These are phyloP conservation scores for Xylaria sp. DNA, from an alignment of 2,329 filamentous ascomycete species.

Conservation along the genomic window DNA sequence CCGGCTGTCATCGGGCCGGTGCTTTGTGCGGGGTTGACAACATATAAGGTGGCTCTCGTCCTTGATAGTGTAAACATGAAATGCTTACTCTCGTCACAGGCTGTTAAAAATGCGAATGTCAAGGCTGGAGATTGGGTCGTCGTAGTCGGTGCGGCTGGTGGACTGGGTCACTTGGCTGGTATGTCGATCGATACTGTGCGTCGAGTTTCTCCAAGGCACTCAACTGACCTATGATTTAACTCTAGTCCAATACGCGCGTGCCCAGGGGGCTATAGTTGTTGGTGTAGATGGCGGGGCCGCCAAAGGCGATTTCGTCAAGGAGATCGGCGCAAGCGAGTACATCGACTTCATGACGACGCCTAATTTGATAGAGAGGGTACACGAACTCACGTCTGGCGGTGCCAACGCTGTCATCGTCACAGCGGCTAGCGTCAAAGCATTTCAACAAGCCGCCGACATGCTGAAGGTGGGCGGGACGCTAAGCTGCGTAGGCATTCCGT, in stretches of 20 bases:
- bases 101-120: slow-evolving; percentile 54
- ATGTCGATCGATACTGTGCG: slow-evolving; percentile 19
- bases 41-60: slow-evolving; percentile 51
- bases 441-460: slow-evolving; percentile 55
- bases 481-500: slow-evolving; percentile 57
- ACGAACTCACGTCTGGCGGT: slow-evolving; percentile 51
- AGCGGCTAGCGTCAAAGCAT: slow-evolving; percentile 54
- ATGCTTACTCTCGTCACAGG: slow-evolving; percentile 43
- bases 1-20: slow-evolving; percentile 54
- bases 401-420: slow-evolving; percentile 55
- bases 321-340: slow-evolving; percentile 53
- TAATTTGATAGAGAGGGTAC: slow-evolving; percentile 50
- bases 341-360: slow-evolving; percentile 51
- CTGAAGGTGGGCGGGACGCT: slow-evolving; percentile 55
- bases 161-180: slow-evolving; percentile 57
- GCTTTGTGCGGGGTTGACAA: slow-evolving; percentile 56
- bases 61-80: background rate
- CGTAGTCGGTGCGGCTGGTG: slow-evolving; percentile 58
- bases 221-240: background rate
- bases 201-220: background rate
- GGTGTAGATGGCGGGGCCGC: slow-evolving; percentile 53
- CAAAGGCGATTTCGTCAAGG: slow-evolving; percentile 52
- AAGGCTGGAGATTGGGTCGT: slow-evolving; percentile 54
- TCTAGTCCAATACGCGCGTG: slow-evolving; percentile 56
- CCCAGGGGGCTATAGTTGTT: slow-evolving; percentile 54